These are phyloP conservation scores for Colletotrichum falcatum DNA, from an alignment of 2,329 filamentous ascomycete genomes.

Conservation along the genomic window DNA sequence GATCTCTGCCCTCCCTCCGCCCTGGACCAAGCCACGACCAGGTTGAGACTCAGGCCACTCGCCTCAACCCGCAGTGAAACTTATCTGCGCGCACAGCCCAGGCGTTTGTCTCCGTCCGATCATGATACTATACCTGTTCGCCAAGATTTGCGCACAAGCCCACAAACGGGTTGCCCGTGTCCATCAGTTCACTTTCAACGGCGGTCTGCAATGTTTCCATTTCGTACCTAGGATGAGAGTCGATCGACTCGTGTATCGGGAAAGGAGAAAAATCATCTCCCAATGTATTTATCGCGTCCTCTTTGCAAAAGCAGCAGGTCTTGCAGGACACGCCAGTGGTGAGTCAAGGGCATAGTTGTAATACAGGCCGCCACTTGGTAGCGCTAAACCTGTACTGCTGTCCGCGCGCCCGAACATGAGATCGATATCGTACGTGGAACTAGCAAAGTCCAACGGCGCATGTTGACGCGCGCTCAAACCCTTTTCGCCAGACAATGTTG, in stretches of 20 bases:
- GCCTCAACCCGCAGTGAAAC: conserved; percentile 26
- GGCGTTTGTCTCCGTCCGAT: conserved; percentile 20
- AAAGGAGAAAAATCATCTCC: neutral
- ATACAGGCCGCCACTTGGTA: neutral
- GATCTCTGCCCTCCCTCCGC: neutral
- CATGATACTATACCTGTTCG: neutral
- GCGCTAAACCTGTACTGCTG: conserved; percentile 18
- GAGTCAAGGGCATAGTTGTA: neutral
- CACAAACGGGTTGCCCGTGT: conserved; percentile 25
- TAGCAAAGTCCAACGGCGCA: conserved; percentile 18
- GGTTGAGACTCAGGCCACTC: conserved; percentile 22
- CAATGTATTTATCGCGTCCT: neutral
- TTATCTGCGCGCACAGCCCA: conserved; percentile 5
- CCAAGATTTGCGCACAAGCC: conserved; percentile 28
- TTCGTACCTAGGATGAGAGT: neutral
- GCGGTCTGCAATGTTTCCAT: neutral
- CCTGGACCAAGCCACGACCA: conserved; percentile 7
- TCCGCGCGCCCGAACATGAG: conserved; percentile 34
- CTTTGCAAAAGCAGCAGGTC: no score
- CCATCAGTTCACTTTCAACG: neutral
- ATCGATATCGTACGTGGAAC: conserved; percentile 20
- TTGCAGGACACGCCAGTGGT: no score
- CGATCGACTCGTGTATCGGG: neutral
- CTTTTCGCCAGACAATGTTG: neutral
- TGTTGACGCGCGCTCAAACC: conserved; percentile 14